Base-by-base conservation (phyloP, 2,329 filamentous ascomycete species). In the Calonectria henricotiae region DNA sequence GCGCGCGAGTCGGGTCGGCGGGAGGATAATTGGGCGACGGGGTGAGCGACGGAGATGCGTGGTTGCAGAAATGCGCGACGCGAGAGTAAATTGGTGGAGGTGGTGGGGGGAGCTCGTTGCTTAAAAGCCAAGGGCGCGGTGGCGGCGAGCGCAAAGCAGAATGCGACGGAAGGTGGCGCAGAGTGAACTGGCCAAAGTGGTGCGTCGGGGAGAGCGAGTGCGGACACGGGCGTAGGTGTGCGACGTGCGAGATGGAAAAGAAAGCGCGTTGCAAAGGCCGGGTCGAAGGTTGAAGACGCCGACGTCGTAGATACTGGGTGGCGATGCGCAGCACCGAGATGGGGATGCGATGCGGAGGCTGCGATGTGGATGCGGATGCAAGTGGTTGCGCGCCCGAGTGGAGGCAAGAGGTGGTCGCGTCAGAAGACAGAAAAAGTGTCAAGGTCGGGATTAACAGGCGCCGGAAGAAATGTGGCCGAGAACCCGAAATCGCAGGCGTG, bases 11-110 rank as follows among this genome's bases (percentile, higher is more conserved):
- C 54, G 37, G 43, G 47, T 49, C 63, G 58, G 37, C 55, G 51
- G 41, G 32, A 37, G n/a, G 51, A 58, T 58, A 32, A 7, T 3
- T 13, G 35, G 20, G 20, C 51, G 51, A 58, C 62, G 60, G 32
- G 25, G 30, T 62, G 61, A 47, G 66, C 61, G 62, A 62, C 65
- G 37, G 37, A 54, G 44, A 49, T 15, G 65, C 55, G 68, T 65
- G 66, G 70, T 65, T 51, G 68, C 67, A 65, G 73, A 70, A 76
- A 65, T 73, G 73, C 74, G 75, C 75, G 75, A 74, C 70, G 74
- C 75, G 73, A 67, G 73, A 55, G 63, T 32, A 64, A 71, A 62
- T 23, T 35, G 37, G 63, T 60, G 60, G n/a, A n/a, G n/a, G 67
- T 51, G 60, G 51, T 17, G 27, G 68, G 47, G 70, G 74, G 63